phyloP scores from a whole-genome alignment of 1,284 basidiomycete genomes.

The Sphaerobolus stellatus region DNA sequence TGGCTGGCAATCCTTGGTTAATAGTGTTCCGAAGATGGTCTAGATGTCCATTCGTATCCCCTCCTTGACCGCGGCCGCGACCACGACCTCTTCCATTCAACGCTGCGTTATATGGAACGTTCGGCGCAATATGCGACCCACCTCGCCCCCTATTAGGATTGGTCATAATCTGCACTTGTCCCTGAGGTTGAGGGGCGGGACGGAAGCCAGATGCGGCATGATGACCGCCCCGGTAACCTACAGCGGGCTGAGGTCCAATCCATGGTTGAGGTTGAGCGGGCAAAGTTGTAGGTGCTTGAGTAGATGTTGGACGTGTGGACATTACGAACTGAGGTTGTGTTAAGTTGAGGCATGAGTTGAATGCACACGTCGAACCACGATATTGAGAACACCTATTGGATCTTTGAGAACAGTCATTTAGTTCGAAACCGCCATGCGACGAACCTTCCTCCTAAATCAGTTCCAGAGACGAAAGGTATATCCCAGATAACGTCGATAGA shows the following conservation, averaged over 20 bases:
- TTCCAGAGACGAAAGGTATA: slow-evolving; percentile 90
- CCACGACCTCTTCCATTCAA: not conserved
- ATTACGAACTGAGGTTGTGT: slow-evolving; percentile 79
- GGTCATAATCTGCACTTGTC: slow-evolving; percentile 54
- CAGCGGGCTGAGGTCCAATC: slow-evolving; percentile 62
- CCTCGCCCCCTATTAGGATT: slow-evolving; percentile 45
- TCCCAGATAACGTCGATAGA: slow-evolving; percentile 98
- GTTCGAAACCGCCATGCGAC: slow-evolving; percentile 19
- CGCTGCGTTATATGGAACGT: not conserved
- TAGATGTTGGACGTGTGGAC: slow-evolving; percentile 60
- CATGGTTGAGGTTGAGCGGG: slow-evolving; percentile 47
- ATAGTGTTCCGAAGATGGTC: not conserved
- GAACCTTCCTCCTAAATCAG: slow-evolving; percentile 82
- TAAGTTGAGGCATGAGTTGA: slow-evolving; percentile 84
- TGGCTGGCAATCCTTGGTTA: slow-evolving; percentile 33
- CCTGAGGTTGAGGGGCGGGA: slow-evolving; percentile 40
- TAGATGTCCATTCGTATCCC: not conserved
- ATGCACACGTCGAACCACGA: slow-evolving; percentile 82
- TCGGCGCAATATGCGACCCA: not conserved
- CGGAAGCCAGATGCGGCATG: slow-evolving; percentile 60
- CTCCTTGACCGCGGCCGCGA: not conserved
- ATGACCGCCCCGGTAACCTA: slow-evolving; percentile 54
- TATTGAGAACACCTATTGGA: slow-evolving; percentile 78
- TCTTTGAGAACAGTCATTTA: slow-evolving; percentile 1
- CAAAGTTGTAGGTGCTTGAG: slow-evolving; percentile 39